Conservation (phyloP, 2,329 filamentous ascomycete species). For the Aspergillus thermomutatus region DNA sequence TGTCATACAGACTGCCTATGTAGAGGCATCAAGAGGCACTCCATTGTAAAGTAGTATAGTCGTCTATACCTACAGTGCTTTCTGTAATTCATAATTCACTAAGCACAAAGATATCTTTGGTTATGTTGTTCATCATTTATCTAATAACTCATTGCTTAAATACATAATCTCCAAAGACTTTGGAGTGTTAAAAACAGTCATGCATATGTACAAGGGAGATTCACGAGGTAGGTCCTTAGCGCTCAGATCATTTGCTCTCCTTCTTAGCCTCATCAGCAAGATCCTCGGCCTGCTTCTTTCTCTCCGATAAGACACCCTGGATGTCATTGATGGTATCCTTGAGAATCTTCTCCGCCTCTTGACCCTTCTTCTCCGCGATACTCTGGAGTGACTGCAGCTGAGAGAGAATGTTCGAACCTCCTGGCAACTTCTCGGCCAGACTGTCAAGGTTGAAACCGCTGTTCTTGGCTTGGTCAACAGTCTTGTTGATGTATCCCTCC, state of each 20-base stretch:
- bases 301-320: conserved; percentile 17
- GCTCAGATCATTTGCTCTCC: conserved; percentile 9
- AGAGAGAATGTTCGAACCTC: conserved; percentile 61
- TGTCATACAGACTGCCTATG: too few relatives aligned
- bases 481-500: conserved; percentile 59
- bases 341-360: conserved; percentile 65
- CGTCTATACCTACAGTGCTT: too few relatives aligned
- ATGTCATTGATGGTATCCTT: conserved; percentile 58
- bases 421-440: conserved; percentile 64
- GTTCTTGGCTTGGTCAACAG: conserved; percentile 59
- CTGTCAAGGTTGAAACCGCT: conserved; percentile 52
- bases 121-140: neutral
- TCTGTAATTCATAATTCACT: too few relatives aligned
- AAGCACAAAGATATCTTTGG: neutral
- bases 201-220: neutral
- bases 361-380: conserved; percentile 63
- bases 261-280: conserved; percentile 17
- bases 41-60: too few relatives aligned
- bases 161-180: too few relatives aligned
- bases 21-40: too few relatives aligned
- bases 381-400: conserved; percentile 65
- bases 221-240: neutral
- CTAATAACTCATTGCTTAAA: neutral
- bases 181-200: neutral
- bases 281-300: conserved; percentile 19